Evolutionary conservation across 495 filamentous ascomycete species (phyloP).

Genomic region (Trichodelitschia bisporula): DNA sequence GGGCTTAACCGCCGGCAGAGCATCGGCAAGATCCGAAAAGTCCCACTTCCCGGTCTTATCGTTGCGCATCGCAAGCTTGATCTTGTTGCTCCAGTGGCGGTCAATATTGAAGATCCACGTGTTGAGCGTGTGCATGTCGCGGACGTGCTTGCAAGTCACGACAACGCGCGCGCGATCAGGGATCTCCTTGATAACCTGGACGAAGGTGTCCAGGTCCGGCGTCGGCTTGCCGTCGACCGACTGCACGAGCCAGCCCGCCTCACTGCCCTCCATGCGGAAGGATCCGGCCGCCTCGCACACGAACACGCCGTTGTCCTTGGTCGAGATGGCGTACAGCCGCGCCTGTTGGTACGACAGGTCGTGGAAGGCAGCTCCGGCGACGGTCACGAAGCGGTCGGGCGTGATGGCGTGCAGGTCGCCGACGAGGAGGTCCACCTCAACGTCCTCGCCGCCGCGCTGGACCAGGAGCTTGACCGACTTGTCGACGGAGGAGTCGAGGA

Average conservation of each 20-base stretch:
- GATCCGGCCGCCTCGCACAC: conserved; percentile 89
- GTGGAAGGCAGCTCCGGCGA: conserved; percentile 84
- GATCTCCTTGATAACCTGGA: conserved; percentile 72
- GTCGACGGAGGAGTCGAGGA: conserved; percentile 72
- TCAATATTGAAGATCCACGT: conserved; percentile 85
- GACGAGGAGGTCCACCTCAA: conserved; percentile 66
- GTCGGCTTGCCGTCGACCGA: conserved; percentile 77
- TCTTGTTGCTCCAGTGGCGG: conserved; percentile 82
- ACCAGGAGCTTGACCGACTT: conserved; percentile 47
- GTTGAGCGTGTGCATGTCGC: conserved; percentile 82
- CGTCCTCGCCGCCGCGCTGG: conserved; percentile 66
- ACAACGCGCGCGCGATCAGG: conserved; percentile 77
- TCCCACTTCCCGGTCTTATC: conserved; percentile 85
- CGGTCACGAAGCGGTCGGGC: conserved; percentile 82
- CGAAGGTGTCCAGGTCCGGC: conserved; percentile 65
- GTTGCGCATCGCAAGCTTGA: conserved; percentile 82
- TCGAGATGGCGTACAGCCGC: conserved; percentile 74
- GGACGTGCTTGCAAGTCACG: conserved; percentile 82
- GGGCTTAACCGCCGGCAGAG: conserved; percentile 46
- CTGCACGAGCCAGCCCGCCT: conserved; percentile 85
- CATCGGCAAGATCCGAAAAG: conserved; percentile 60
- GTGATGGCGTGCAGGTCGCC: conserved; percentile 88
- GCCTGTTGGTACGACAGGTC: conserved; percentile 91
- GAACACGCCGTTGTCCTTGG: conserved; percentile 53
- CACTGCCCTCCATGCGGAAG: conserved; percentile 74